Evolutionary conservation across 1,139 yeast species (phyloP), one percentile per base, ranked within the genome.

Genomic region (Nematodospora anomalae): DNA sequence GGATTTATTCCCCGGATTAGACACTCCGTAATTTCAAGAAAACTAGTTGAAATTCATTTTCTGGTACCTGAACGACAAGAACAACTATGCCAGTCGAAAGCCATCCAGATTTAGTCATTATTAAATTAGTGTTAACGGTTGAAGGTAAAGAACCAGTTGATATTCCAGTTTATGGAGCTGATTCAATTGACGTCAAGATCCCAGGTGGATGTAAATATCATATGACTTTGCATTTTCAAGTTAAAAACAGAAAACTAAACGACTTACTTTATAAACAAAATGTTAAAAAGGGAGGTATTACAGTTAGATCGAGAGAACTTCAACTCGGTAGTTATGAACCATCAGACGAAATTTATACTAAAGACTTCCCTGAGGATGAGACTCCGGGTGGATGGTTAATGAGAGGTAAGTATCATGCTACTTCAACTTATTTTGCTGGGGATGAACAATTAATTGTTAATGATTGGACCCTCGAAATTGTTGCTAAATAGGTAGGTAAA

Each of bases 321-420:
- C 58, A 55, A 10, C 46, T 70, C 34, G 70, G 71, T 26, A 55
- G 53, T 16, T 60, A 46, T 45, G 64, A 55, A 33, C 64, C 71
- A 26, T 53, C 60, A 9, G 59, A 54, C 6, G 66, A 61, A 37
- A 41, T 50, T 6, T 59, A 61, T 46, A 12, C 49, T 13, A 55
- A 56, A 42, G 51, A 50, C 9, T 67, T 66, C 47, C 64, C 62
- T 12, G 60, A 58, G 39, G 74, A 68, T 40, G 52, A 53, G 12
- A 60, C 74, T 31, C 76, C 76, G 10, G 62, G 66, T 38, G 74
- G 74, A 16, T 67, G 60, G 50, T 53, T 68, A 31, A 49, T 62
- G 36, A 65, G 74, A 56, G 74, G 72, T 11, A 44, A 46, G 24
- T 62, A 57, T 49, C 56, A 58, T 9, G 64, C 67, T 39, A 51